Evolutionary conservation across 2,329 filamentous ascomycete species (phyloP), one percentile per base, ranked within the genome.

Genomic region (Aspergillus niger): DNA sequence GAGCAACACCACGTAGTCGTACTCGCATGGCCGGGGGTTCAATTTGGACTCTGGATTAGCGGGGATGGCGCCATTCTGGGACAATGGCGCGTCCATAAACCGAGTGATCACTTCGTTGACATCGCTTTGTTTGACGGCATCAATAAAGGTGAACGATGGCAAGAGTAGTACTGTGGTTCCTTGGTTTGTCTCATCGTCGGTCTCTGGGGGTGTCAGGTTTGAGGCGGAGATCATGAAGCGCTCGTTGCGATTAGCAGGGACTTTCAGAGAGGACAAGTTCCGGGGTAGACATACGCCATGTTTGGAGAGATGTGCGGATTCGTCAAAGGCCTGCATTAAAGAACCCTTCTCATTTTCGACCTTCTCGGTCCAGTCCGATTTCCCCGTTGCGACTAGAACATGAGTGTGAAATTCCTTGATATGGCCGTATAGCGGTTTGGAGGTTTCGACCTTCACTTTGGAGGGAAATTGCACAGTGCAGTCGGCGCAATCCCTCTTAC

Each of bases 1-100:
- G 67, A 97, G 86, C 50, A 97, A 85, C 69, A 97, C 90, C 30
- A 97, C 82, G 65, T 89, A 92, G 67, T 85, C 83, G 80, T 97
- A 92, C 6, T 91, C 90, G 67, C 88, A 93, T 2, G 89, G 83
- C 5, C 86, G 84, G 8, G 85, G 77, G 15, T 76, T 68, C 38
- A 76, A 64, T 41, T 64, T 55, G 43, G 60, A 62, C n/a, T 79
- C 73, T 1, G 67, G 67, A 7, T 91, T 80, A 0, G 85, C 84
- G 10, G 47, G 22, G 30, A 55, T 53, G 13, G 20, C 84, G 53
- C 84, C 2, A 80, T 30, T 28, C 3, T 62, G 61, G 38, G 44
- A 61, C 30, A 90, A 86, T 1, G 85, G 86, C 48, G 77, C 80
- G 74, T 89, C 86, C 75, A 96, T 83, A 71, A 89, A 88, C 60